Base-by-base conservation (phyloP, 2,329 filamentous ascomycete species). In the Ustulina deusta region DNA sequence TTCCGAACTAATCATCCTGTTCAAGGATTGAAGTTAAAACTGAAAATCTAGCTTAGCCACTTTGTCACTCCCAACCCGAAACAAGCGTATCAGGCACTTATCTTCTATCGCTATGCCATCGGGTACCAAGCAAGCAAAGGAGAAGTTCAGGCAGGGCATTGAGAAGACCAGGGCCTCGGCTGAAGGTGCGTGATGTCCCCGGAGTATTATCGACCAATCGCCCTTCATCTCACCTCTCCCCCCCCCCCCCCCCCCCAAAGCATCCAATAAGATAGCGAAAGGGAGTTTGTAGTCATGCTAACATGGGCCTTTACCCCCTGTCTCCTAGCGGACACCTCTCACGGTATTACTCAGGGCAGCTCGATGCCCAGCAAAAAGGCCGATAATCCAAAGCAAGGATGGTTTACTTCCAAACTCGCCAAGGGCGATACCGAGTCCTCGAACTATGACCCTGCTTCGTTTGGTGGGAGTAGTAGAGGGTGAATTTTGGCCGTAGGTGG, bases 311-410 rank as follows among this genome's bases (percentile, higher is more conserved):
- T 48, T 15, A 7, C 2, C 13, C 0, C 2, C 11, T 22, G 17
- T 34, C n/a, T 25, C 7, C 4, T 51, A 63, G 54, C 1, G 1
- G 61, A 54, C 40, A 32, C 34, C 54, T 57, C 52, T 1, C 58
- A 29, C 11, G 52, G 46, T 4, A 55, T 44, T 0, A 55, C 54
- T 0, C 52, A 61, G 20, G 55, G 65, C 32, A 17, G 20, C 32
- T 59, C 65, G 1, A 48, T 63, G 36, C 54, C 54, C 1, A 22
- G 42, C 27, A 59, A 59, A 11, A 66, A 61, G 55, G 51, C 38
- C n/a, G 63, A 61, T 42, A 69, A 66, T n/a, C 66, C 66, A 0
- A 69, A 69, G 58, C 36, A 17, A 20, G 66, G 63, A 7, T 44
- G 48, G 27, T 62, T 52, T 38, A 56, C 55, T 6, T 58, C 62